Evolutionary conservation across 352 stramenopile species (phyloP).

Genomic region (Pythium plurisporium): DNA sequence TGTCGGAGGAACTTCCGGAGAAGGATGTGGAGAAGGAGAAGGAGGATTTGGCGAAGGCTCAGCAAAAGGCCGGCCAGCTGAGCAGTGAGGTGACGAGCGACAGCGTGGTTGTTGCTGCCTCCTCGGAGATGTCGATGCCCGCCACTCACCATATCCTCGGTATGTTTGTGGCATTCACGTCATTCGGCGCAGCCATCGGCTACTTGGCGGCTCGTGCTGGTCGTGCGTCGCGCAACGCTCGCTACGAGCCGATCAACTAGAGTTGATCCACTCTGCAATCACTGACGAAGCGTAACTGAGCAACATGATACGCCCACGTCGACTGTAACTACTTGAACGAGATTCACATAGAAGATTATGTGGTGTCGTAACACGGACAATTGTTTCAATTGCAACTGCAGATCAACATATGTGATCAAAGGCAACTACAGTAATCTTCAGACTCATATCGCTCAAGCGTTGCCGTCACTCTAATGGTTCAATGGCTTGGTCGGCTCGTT

Average conservation of each 20-base stretch:
- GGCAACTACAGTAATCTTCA: too few species aligned
- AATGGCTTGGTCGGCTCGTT: neutral
- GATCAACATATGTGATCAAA: too few species aligned
- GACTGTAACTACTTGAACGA: too few species aligned
- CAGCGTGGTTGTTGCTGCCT: conserved; percentile 2
- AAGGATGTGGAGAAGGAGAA: conserved; percentile 21
- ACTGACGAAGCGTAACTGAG: too few species aligned
- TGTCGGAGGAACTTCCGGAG: conserved; percentile 40
- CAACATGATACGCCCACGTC: too few species aligned
- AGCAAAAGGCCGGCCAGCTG: conserved; percentile 7
- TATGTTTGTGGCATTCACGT: conserved; percentile 32
- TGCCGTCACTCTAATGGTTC: neutral
- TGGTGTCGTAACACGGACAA: too few species aligned
- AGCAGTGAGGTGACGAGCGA: neutral
- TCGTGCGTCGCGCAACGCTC: conserved; percentile 19
- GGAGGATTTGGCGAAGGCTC: conserved; percentile 5
- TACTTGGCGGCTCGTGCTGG: conserved; percentile 24
- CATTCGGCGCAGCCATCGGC: conserved; percentile 29
- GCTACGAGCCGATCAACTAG: conserved; percentile 30
- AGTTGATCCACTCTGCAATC: too few species aligned
- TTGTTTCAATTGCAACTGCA: too few species aligned
- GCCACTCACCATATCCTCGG: conserved; percentile 22
- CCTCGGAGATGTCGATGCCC: neutral
- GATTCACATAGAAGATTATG: too few species aligned
- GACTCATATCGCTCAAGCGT: neutral